phyloP scores from a whole-genome alignment of 805 yeast species.

The Candida rishiriensis region DNA sequence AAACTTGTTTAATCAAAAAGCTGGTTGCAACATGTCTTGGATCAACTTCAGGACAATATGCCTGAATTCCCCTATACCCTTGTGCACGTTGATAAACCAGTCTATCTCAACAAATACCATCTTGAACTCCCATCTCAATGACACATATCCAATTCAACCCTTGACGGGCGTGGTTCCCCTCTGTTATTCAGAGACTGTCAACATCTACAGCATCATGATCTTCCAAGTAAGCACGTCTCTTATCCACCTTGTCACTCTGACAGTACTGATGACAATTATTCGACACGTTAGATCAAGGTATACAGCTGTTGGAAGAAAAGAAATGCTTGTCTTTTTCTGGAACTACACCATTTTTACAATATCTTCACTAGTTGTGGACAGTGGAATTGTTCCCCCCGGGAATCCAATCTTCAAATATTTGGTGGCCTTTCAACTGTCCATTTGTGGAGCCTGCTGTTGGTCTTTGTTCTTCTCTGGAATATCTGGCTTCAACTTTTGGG shows the following conservation, averaged over 20 bases:
- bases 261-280: constrained; percentile 61
- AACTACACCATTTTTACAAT: constrained; percentile 53
- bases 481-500: constrained; percentile 87
- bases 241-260: constrained; percentile 70
- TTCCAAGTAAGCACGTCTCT: constrained; percentile 87
- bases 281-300: constrained; percentile 78
- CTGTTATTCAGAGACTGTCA: constrained; percentile 85
- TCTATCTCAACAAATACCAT: background rate
- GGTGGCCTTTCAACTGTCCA: constrained; percentile 75
- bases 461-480: constrained; percentile 69
- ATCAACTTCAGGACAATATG: constrained; percentile 54
- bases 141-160: constrained; percentile 18
- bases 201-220: constrained; percentile 84
- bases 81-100: constrained; percentile 72
- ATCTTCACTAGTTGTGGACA: constrained; percentile 73
- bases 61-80: constrained; percentile 63
- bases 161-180: constrained; percentile 63
- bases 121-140: background rate
- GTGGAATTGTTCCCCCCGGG: constrained; percentile 91
- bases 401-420: constrained; percentile 71
- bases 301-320: constrained; percentile 92
- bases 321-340: constrained; percentile 72
- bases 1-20: too few species aligned
- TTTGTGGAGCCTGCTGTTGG: constrained; percentile 68
- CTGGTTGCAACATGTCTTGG: too few species aligned